Base-by-base conservation (phyloP, 768 basidiomycete species). In the Erythrobasidium yunnanense region DNA sequence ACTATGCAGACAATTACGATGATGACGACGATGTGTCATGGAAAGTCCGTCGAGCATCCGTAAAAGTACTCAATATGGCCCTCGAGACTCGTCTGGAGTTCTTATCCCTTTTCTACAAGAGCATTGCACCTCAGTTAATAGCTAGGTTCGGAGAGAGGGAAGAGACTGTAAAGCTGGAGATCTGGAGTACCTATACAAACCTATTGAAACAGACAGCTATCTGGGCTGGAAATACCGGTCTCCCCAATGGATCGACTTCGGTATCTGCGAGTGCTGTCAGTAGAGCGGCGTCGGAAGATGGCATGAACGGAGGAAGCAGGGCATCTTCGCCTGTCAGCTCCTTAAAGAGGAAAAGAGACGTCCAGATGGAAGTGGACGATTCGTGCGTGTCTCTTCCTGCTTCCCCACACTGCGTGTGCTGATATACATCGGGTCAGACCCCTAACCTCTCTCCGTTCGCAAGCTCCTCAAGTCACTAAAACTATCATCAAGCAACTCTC, bases 1-100 rank as follows among this genome's bases (percentile, higher is more conserved):
- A 88, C 2, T 88, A 86, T 25, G 84, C 82, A 18, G 87, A 86
- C 22, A 81, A 86, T 22, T 96, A 95, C 76, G 90, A 90, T 4
- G 95, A 99, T 71, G 95, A 99, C 66, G 95, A 97, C 75, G 95
- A 99, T 73, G 88, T 87, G 11, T 96, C 93, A 0, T 97, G 95
- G 82, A 96, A 96, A 77, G 89, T 95, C 65, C 86, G 95, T 69
- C 84, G 95, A 49, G 86, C 89, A 5, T 86, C 95, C 5, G 90
- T 91, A 18, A 96, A 96, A 75, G 79, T 97, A 2, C 81, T 97
- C 17, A 79, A 85, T 29, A 87, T 88, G 4, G 79, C 95, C 52
- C 85, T 97, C 65, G 84, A 83, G 13, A 97, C 93, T 1, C 87
- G 91, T 25, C 89, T 91, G 0, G 95, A 96, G 73, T 81, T 90